phyloP scores from a whole-genome alignment of 192 early-diverging fungal genomes.

The Coemansia sp. region DNA sequence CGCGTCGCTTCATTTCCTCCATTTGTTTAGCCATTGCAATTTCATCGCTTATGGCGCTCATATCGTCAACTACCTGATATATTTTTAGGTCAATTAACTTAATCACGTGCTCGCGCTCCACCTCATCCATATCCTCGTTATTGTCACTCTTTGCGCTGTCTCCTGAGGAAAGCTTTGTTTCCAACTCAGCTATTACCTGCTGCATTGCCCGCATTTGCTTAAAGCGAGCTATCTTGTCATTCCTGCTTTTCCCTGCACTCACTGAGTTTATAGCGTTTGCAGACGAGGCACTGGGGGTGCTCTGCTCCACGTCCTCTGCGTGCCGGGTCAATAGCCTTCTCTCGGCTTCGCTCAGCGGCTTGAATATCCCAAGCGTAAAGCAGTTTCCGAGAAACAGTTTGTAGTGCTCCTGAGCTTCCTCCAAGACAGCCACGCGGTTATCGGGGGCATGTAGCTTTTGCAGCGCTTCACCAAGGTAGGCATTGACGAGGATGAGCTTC shows the following conservation, averaged over 20 bases:
- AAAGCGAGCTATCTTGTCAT: constrained; percentile 50
- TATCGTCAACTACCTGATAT: constrained; percentile 68
- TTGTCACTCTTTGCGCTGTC: constrained; percentile 1
- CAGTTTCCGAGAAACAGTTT: constrained; percentile 29
- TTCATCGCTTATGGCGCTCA: constrained; percentile 75
- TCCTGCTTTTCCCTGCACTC: constrained; percentile 21
- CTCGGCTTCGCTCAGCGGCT: constrained; percentile 56
- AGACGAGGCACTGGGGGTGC: constrained; percentile 7
- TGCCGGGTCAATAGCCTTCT: not conserved
- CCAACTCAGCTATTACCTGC: constrained; percentile 74
- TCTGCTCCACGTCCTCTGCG: constrained; percentile 48
- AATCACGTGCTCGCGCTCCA: constrained; percentile 72
- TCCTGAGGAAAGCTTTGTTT: constrained; percentile 59
- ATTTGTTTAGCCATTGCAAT: constrained; percentile 75
- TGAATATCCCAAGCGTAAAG: constrained; percentile 19
- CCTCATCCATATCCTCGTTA: constrained; percentile 65
- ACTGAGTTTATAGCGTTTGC: not conserved
- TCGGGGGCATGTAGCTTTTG: constrained; percentile 23
- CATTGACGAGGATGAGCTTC: constrained; percentile 46
- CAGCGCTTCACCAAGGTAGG: constrained; percentile 45
- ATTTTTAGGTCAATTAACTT: constrained; percentile 74
- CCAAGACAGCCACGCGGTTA: constrained; percentile 13
- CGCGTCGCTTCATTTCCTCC: constrained; percentile 54
- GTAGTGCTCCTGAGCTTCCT: constrained; percentile 24
- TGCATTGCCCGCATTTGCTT: constrained; percentile 66